A percentile compares a stretch with the other conserved stretches of the same genome.
These are phyloP conservation scores for Hemerocallis citrina DNA, from an alignment of 106 monocot species.

Conservation along the genomic window DNA sequence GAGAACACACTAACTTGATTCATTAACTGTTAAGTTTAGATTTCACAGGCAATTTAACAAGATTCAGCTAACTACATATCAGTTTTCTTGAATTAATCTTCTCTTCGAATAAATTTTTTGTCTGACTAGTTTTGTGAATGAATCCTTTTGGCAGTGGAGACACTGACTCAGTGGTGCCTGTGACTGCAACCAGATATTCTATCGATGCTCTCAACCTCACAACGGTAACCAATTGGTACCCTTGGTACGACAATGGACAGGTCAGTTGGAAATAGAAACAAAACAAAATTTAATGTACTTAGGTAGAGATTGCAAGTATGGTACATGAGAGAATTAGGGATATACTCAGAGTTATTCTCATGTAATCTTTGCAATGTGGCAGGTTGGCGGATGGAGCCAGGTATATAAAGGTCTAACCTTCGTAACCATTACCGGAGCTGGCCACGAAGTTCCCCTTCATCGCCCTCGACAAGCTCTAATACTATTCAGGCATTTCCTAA, in stretches of 20 bases:
- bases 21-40: too few relatives aligned
- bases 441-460: constrained; percentile 92
- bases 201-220: constrained; percentile 82
- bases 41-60: too few relatives aligned
- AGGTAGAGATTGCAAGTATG: too few relatives aligned
- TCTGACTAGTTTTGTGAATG: background rate
- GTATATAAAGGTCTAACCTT: constrained; percentile 75
- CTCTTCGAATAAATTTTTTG: background rate
- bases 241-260: constrained; percentile 84
- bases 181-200: constrained; percentile 93
- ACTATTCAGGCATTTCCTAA: constrained; percentile 76
- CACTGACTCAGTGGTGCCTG: constrained; percentile 82
- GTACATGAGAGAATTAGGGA: too few relatives aligned
- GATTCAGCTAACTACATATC: too few relatives aligned
- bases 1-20: too few relatives aligned
- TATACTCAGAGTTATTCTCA: too few relatives aligned
- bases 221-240: constrained; percentile 65
- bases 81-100: background rate
- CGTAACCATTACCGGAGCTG: constrained; percentile 72
- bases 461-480: constrained; percentile 70
- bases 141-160: constrained; percentile 61
- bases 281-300: too few relatives aligned
- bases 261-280: constrained; percentile 24
- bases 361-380: background rate
- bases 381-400: constrained; percentile 97